A percentile compares a stretch with the other conserved stretches of the same genome.
These are phyloP conservation scores for Cornus controversa DNA, from an alignment of 148 eudicot species.

Conservation along the genomic window DNA sequence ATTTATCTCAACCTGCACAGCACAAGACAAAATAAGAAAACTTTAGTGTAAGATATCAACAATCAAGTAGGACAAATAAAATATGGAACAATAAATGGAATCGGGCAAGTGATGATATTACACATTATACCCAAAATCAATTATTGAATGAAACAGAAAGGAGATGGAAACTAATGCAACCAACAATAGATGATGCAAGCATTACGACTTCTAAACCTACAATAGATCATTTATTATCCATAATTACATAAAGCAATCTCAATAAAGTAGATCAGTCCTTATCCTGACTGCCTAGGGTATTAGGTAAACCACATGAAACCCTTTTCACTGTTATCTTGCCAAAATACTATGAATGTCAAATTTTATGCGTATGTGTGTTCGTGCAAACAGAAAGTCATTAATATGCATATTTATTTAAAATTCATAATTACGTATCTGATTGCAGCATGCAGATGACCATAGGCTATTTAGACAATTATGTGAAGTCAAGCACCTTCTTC, in stretches of 20 bases:
- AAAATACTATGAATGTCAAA: background rate
- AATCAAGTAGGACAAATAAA: background rate
- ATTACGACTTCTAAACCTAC: background rate
- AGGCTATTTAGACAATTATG: background rate
- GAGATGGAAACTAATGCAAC: too few relatives aligned
- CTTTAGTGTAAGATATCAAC: background rate
- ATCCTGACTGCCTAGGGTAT: background rate
- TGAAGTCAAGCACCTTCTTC: background rate
- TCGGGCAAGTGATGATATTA: too few relatives aligned
- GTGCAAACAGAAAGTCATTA: too few relatives aligned
- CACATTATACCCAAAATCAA: too few relatives aligned
- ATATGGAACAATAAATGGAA: background rate
- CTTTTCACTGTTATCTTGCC: background rate
- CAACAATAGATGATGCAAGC: too few relatives aligned
- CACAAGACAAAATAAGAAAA: background rate
- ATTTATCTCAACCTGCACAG: conserved; percentile 48
- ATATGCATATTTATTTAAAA: background rate
- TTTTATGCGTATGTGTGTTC: too few relatives aligned
- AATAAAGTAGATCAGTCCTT: background rate
- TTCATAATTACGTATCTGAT: background rate
- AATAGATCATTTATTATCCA: too few relatives aligned
- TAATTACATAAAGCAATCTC: background rate
- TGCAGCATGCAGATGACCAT: background rate
- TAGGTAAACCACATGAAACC: background rate
- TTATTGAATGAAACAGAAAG: too few relatives aligned